Evolutionary conservation across 1,139 yeast genomes (phyloP).

Genomic region (Taphrina communis): DNA sequence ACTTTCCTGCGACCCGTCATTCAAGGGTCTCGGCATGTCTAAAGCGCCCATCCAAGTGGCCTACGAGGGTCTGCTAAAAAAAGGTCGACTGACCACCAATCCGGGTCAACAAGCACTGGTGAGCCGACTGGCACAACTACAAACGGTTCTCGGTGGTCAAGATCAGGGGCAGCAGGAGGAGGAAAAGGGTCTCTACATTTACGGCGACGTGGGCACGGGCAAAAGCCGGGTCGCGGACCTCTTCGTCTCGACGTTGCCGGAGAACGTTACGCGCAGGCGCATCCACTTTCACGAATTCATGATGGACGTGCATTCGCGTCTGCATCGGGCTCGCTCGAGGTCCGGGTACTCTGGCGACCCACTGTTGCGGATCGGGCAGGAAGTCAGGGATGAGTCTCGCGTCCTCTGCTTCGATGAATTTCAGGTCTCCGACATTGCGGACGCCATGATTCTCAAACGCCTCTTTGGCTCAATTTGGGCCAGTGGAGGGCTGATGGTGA

Average conservation of each 20-base stretch:
- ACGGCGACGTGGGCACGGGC: constrained; percentile 98
- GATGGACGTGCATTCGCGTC: constrained; percentile 89
- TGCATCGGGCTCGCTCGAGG: constrained; percentile 70
- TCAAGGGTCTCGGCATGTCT: background rate
- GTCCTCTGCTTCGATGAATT: constrained; percentile 87
- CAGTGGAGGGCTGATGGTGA: constrained; percentile 86
- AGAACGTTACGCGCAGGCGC: constrained; percentile 64
- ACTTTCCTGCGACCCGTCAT: too few species aligned
- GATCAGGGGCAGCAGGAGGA: constrained; percentile 10
- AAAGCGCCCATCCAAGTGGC: constrained; percentile 22
- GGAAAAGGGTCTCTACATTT: constrained; percentile 76
- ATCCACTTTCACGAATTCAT: constrained; percentile 95
- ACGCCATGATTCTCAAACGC: constrained; percentile 90
- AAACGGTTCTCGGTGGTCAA: background rate
- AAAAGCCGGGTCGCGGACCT: constrained; percentile 98
- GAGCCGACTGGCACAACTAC: constrained; percentile 15
- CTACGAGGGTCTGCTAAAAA: constrained; percentile 15
- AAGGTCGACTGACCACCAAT: constrained; percentile 18
- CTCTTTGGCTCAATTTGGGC: constrained; percentile 66
- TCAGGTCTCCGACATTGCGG: constrained; percentile 96
- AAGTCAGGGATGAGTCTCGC: constrained; percentile 52
- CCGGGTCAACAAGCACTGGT: constrained; percentile 25
- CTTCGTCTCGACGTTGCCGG: constrained; percentile 81
- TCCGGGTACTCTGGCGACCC: constrained; percentile 71
- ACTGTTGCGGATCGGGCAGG: constrained; percentile 69